These are phyloP conservation scores for Fusarium sp. DNA, from an alignment of 2,329 filamentous ascomycete genomes.

Conservation along the genomic window DNA sequence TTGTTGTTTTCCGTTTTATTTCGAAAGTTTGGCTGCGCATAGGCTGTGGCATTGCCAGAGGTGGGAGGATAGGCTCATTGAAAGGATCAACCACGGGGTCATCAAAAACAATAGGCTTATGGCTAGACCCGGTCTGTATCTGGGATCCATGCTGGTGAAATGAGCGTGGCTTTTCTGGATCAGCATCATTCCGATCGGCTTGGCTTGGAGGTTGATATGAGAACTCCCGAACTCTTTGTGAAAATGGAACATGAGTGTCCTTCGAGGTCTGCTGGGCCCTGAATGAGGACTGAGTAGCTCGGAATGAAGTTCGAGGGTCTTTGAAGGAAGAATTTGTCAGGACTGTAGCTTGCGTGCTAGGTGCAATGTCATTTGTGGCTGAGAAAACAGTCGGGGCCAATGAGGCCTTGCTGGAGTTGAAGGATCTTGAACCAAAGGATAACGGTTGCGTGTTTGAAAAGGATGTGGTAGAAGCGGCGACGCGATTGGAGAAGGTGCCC, in stretches of 20 bases:
- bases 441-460: constrained; percentile 26
- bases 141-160: constrained; percentile 12
- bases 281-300: not conserved
- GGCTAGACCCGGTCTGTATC: constrained; percentile 18
- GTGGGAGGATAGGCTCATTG: constrained; percentile 32
- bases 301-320: constrained; percentile 1
- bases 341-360: constrained; percentile 54
- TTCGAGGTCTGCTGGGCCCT: not conserved
- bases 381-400: constrained; percentile 54
- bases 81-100: constrained; percentile 7
- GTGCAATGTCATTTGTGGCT: constrained; percentile 31
- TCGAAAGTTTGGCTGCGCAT: constrained; percentile 4
- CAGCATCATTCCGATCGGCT: not conserved
- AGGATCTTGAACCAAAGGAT: constrained; percentile 43
- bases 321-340: constrained; percentile 27
- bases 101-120: constrained; percentile 28
- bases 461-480: constrained; percentile 1
- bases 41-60: not conserved
- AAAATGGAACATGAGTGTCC: constrained; percentile 4
- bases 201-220: constrained; percentile 13
- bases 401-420: constrained; percentile 51
- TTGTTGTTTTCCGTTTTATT: constrained; percentile 3
- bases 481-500: constrained; percentile 31
- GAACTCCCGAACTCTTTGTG: constrained; percentile 24
- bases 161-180: not conserved